Conservation (phyloP, 2,329 filamentous ascomycete species). For the Sporothrix protearum region DNA sequence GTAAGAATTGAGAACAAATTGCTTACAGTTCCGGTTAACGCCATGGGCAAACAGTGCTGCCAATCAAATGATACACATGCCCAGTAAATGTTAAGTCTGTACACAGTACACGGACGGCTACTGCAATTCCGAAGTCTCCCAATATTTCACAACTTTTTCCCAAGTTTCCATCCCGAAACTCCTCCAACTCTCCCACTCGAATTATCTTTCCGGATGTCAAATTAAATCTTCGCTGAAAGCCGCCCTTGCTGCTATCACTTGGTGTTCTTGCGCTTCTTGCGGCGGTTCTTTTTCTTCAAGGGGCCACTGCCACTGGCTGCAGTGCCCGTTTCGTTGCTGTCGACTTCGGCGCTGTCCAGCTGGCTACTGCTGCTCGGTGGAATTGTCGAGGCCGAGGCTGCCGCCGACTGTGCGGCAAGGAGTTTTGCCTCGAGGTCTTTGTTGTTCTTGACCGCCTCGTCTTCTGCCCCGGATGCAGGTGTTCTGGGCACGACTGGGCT, state of each 20-base stretch:
- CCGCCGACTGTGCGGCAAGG: not conserved
- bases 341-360: conserved; percentile 5
- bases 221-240: too few relatives aligned
- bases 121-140: not conserved
- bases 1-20: not conserved
- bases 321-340: conserved; percentile 19
- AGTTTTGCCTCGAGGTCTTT: conserved; percentile 24
- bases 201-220: too few relatives aligned
- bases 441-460: conserved; percentile 19
- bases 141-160: not conserved
- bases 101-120: not conserved
- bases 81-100: not conserved
- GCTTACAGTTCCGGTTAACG: not conserved
- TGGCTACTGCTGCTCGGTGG: not conserved
- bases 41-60: not conserved
- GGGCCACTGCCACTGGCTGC: conserved; percentile 21
- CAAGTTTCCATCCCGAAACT: not conserved
- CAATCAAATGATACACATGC: not conserved
- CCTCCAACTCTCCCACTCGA: not conserved
- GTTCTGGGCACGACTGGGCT: conserved; percentile 1
- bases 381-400: not conserved
- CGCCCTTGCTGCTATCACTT: not conserved
- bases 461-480: conserved; percentile 18
- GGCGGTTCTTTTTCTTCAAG: conserved; percentile 39
- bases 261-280: conserved; percentile 35